Evolutionary conservation across 2,329 filamentous ascomycete species (phyloP).

Genomic region (Sarocladium brachiariae): DNA sequence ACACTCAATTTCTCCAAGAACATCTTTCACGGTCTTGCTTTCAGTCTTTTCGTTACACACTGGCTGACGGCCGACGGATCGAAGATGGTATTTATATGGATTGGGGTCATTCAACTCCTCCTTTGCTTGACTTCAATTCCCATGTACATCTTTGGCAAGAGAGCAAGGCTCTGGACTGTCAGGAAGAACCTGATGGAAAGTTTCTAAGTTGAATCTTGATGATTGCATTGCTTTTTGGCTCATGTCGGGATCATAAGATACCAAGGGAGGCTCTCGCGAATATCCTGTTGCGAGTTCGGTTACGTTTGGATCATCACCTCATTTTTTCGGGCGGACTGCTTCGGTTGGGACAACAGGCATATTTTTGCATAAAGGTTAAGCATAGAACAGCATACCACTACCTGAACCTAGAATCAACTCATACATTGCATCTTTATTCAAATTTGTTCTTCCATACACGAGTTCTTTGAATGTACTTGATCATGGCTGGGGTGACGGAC

Average conservation of each 20-base stretch:
- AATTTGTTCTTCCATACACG: too few species aligned
- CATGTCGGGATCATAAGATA: too few species aligned
- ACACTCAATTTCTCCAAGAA: slow-evolving; percentile 96
- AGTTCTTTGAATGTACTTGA: too few species aligned
- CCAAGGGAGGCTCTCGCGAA: background rate
- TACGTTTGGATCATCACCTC: background rate
- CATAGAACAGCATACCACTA: background rate
- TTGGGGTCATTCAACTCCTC: slow-evolving; percentile 79
- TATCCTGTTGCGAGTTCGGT: background rate
- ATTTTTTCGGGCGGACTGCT: background rate
- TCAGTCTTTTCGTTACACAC: slow-evolving; percentile 77
- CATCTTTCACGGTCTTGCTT: slow-evolving; percentile 82
- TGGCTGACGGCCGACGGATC: slow-evolving; percentile 75
- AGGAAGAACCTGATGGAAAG: slow-evolving; percentile 81
- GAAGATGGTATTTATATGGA: slow-evolving; percentile 70
- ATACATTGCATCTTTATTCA: background rate
- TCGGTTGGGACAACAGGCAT: background rate
- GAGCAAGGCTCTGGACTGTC: slow-evolving; percentile 90
- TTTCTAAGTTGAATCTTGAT: slow-evolving; percentile 27
- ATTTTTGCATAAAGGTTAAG: background rate
- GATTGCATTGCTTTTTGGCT: too few species aligned
- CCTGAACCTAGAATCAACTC: background rate
- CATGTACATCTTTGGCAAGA: slow-evolving; percentile 91
- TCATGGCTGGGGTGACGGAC: too few species aligned
- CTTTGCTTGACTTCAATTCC: slow-evolving; percentile 71